Base-by-base conservation (phyloP, 2,329 filamentous ascomycete species). In the Endocalyx cinctus region DNA sequence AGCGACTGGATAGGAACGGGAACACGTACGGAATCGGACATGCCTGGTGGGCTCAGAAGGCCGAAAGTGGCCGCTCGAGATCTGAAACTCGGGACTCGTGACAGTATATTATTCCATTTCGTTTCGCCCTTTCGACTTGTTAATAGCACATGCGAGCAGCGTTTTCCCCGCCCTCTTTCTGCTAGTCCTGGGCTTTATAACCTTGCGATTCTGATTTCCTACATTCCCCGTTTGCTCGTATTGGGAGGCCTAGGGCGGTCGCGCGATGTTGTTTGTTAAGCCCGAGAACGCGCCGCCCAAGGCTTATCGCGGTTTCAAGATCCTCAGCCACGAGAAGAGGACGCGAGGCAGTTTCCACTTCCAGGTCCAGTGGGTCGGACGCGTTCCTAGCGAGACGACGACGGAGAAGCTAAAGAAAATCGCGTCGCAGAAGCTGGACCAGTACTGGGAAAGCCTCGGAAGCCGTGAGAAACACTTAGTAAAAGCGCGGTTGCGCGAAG, bases 181-280 rank as follows among this genome's bases (percentile, higher is more conserved):
- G n/a, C n/a, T n/a, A n/a, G n/a, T n/a, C n/a, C n/a, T n/a, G n/a
- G n/a, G n/a, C n/a, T n/a, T n/a, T n/a, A n/a, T n/a, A n/a, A n/a
- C n/a, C n/a, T n/a, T n/a, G n/a, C n/a, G n/a, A n/a, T n/a, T n/a
- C n/a, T n/a, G n/a, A n/a, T n/a, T n/a, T n/a, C n/a, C n/a, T n/a
- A n/a, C n/a, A n/a, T n/a, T n/a, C n/a, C n/a, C n/a, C n/a, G n/a
- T 62, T 1, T 60, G 52, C 20, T 43, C 48, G 5, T 62, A 59
- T 35, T 62, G 58, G 58, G 46, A 45, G 17, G 26, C 45, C 3
- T 47, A 50, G 31, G 56, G 58, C 10, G 57, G 57, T 5, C 51
- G 58, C 4, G 38, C 44, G 15, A 43, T 46, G 7, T 35, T 62
- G 7, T 58, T 58, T 39, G 39, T 46, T 34, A 48, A 49, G 19